Evolutionary conservation across 192 early-diverging fungal genomes (phyloP).

Genomic region (Gamsiella multidivaricata): DNA sequence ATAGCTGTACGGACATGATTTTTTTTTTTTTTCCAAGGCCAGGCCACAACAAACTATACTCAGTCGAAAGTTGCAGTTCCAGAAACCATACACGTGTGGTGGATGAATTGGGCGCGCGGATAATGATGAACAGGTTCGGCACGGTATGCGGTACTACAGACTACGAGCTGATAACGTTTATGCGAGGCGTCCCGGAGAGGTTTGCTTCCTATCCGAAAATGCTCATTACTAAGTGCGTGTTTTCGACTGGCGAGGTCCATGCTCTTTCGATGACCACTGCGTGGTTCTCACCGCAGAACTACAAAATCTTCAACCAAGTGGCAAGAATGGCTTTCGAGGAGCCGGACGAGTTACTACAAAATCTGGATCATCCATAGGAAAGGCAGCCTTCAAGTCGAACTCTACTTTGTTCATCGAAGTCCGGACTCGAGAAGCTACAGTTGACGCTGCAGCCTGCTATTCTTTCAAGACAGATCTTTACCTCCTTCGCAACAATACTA

Average conservation of each 20-base stretch:
- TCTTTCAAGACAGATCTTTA: neutral
- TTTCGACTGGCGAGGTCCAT: neutral
- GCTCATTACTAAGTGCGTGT: conserved; percentile 8
- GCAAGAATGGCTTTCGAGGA: neutral
- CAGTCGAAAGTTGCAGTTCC: neutral
- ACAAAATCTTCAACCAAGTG: neutral
- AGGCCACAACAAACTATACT: too few relatives aligned
- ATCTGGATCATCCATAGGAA: conserved; percentile 10
- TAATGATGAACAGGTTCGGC: too few relatives aligned
- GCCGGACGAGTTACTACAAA: conserved; percentile 6
- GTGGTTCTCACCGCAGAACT: neutral
- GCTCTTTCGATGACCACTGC: neutral
- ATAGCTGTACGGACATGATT: neutral
- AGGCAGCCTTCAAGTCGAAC: neutral
- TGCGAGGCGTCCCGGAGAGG: too few relatives aligned
- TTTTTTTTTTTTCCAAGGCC: too few relatives aligned
- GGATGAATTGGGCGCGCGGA: too few relatives aligned
- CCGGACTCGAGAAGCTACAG: neutral
- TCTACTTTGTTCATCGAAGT: neutral
- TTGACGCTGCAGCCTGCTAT: neutral
- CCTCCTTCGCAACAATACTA: neutral
- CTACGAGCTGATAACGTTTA: too few relatives aligned
- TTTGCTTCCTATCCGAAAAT: conserved; percentile 1
- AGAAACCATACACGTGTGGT: neutral
- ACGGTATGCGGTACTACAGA: too few relatives aligned